A percentile compares a stretch with the other conserved stretches of the same genome.
Conservation (phyloP, 73 alveolate species). For the Paramecium octaurelia region DNA sequence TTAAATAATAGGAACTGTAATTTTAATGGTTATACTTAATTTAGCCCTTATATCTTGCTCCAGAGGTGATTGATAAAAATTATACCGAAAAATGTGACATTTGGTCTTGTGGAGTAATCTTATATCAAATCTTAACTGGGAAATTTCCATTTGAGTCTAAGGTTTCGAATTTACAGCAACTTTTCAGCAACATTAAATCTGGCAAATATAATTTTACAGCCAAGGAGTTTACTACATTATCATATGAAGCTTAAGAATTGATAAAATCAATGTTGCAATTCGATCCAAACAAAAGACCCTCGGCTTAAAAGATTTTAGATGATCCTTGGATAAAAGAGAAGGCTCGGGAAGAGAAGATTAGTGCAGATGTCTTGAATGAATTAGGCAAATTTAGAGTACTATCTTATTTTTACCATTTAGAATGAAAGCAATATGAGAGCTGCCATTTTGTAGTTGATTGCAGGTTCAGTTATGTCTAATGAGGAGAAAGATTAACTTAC, state of each 20-base stretch:
- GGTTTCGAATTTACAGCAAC: neutral
- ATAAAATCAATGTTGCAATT: slow-evolving; percentile 5
- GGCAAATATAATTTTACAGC: neutral
- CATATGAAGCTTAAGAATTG: slow-evolving; percentile 22
- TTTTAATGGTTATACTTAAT: neutral
- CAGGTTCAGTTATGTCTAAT: slow-evolving; percentile 46
- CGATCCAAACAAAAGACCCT: slow-evolving; percentile 46
- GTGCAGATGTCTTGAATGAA: neutral
- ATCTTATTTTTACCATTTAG: neutral
- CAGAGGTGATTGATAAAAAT: slow-evolving; percentile 54
- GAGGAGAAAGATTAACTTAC: slow-evolving; percentile 3
- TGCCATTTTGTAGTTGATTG: slow-evolving; percentile 18
- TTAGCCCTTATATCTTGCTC: slow-evolving; percentile 63
- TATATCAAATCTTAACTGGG: slow-evolving; percentile 48
- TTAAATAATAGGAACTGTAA: slow-evolving; percentile 62
- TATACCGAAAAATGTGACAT: slow-evolving; percentile 55
- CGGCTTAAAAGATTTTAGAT: slow-evolving; percentile 13
- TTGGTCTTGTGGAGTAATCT: slow-evolving; percentile 59
- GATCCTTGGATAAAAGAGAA: slow-evolving; percentile 58
- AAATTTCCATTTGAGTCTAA: slow-evolving; percentile 50
- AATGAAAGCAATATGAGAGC: slow-evolving; percentile 51
- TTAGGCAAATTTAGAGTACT: neutral
- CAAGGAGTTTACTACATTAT: neutral
- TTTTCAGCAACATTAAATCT: neutral
- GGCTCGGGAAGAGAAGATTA: slow-evolving; percentile 27